Evolutionary conservation across 371 early-diverging fungal genomes (phyloP).

Genomic region (Haplosporangium sp.): DNA sequence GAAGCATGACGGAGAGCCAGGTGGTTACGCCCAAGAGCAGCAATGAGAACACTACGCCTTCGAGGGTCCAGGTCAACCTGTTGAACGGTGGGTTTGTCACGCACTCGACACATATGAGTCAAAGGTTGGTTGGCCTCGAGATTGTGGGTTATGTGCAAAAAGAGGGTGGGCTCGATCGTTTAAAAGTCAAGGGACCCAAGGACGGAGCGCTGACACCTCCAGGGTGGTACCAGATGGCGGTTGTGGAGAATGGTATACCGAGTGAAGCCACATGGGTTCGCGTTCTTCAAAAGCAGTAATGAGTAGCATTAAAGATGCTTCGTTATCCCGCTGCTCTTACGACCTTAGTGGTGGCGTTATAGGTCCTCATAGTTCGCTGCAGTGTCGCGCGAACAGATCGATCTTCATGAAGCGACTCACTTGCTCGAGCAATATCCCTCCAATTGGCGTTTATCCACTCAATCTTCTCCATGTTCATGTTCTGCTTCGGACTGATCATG

Average conservation of each 20-base stretch:
- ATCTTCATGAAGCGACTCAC: no score
- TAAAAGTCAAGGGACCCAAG: slow-evolving; percentile 37
- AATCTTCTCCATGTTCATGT: no score
- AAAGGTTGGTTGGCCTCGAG: slow-evolving; percentile 54
- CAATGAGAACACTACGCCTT: slow-evolving; percentile 2
- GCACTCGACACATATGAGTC: slow-evolving; percentile 62
- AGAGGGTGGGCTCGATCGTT: slow-evolving; percentile 6
- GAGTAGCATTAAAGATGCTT: no score
- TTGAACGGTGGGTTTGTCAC: slow-evolving; percentile 59
- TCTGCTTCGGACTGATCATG: no score
- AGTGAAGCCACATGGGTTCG: slow-evolving; percentile 48
- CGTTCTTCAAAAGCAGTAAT: slow-evolving; percentile 13
- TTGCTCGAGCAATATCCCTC: no score
- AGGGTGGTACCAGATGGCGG: slow-evolving; percentile 55
- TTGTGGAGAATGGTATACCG: slow-evolving; percentile 45
- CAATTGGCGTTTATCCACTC: no score
- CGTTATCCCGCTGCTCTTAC: no score
- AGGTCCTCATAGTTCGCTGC: no score
- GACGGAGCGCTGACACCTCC: slow-evolving; percentile 41
- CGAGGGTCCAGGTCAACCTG: slow-evolving; percentile 46
- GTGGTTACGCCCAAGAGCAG: slow-evolving; percentile 18
- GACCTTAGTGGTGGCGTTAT: no score
- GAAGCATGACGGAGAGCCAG: slow-evolving; percentile 14
- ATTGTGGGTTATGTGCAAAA: slow-evolving; percentile 32
- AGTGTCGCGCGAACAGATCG: no score